A percentile compares a stretch with the other conserved stretches of the same genome.
Evolutionary conservation across 2,329 filamentous ascomycete genomes (phyloP).

Genomic region (Pseudogymnoascus sp.): DNA sequence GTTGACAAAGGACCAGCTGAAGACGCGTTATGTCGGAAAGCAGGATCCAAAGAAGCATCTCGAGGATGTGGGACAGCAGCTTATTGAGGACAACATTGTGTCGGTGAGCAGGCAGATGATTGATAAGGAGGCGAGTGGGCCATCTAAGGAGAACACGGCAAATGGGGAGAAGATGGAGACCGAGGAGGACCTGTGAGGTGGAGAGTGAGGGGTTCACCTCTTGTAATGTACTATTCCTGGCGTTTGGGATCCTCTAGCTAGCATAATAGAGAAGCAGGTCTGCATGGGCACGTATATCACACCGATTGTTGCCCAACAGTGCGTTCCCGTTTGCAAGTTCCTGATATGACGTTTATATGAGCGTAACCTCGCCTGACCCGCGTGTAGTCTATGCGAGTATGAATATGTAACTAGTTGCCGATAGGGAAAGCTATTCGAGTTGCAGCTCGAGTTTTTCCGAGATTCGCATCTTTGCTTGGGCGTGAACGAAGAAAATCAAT

Average conservation of each 20-base stretch:
- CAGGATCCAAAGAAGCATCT: slow-evolving; percentile 99
- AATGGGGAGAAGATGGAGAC: slow-evolving; percentile 61
- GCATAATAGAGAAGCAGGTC: slow-evolving; percentile 11
- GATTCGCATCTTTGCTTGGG: background rate
- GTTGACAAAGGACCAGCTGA: slow-evolving; percentile 91
- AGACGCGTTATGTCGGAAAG: slow-evolving; percentile 98
- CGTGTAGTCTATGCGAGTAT: background rate
- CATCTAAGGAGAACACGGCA: slow-evolving; percentile 54
- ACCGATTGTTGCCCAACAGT: background rate
- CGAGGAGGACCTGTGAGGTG: slow-evolving; percentile 41
- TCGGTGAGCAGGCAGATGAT: slow-evolving; percentile 99
- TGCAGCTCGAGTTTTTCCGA: background rate
- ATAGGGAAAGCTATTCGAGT: background rate
- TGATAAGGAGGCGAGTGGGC: slow-evolving; percentile 94
- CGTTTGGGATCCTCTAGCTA: slow-evolving; percentile 8
- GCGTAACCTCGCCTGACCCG: background rate
- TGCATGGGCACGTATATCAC: slow-evolving; percentile 5
- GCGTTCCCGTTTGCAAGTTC: background rate
- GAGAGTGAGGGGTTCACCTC: background rate
- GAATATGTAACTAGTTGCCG: background rate
- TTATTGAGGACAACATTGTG: slow-evolving; percentile 99
- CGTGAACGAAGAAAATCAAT: background rate
- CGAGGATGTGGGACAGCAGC: slow-evolving; percentile 88
- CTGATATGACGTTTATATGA: background rate
- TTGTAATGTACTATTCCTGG: slow-evolving; percentile 9